These are phyloP conservation scores for Noccaea caerulescens DNA, from an alignment of 345 rosid genomes.

Conservation along the genomic window DNA sequence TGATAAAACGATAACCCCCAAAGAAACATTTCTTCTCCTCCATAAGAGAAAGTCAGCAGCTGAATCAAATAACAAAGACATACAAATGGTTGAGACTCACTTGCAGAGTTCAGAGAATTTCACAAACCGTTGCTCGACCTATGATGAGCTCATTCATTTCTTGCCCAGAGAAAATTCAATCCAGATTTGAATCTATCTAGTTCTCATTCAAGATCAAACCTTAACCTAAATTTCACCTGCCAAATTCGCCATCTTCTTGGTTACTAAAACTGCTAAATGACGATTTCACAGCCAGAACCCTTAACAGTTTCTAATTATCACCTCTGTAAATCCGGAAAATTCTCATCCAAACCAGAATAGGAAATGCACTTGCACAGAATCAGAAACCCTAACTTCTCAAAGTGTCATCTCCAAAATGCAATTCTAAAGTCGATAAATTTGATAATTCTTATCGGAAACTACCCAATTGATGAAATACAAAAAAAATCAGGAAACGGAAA, in stretches of 20 bases:
- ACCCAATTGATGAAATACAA: not conserved
- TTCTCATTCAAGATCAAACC: conserved; percentile 31
- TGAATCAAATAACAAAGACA: conserved; percentile 39
- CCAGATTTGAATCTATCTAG: conserved; percentile 10
- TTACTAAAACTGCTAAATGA: conserved; percentile 3
- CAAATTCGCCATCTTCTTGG: not conserved
- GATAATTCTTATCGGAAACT: not conserved
- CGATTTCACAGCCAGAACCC: not conserved
- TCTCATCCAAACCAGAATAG: not conserved
- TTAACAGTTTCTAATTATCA: not conserved
- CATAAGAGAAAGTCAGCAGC: conserved; percentile 85
- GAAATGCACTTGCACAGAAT: conserved; percentile 16
- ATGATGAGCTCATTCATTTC: not conserved
- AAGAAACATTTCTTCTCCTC: conserved; percentile 63
- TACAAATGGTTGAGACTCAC: not conserved
- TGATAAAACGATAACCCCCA: conserved; percentile 72
- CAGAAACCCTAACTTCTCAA: conserved; percentile 28
- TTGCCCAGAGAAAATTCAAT: not conserved
- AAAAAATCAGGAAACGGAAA: not conserved
- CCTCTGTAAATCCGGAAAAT: not conserved
- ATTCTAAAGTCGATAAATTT: not conserved
- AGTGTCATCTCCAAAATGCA: conserved; percentile 3
- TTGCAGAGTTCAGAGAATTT: conserved; percentile 3
- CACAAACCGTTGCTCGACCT: not conserved
- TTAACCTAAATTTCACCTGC: conserved; percentile 31